Percentiles rank a stretch among this genome's conserved stretches.
These are phyloP conservation scores for Stygiomarasmius scandens DNA, from an alignment of 1,284 basidiomycete genomes.

Conservation along the genomic window DNA sequence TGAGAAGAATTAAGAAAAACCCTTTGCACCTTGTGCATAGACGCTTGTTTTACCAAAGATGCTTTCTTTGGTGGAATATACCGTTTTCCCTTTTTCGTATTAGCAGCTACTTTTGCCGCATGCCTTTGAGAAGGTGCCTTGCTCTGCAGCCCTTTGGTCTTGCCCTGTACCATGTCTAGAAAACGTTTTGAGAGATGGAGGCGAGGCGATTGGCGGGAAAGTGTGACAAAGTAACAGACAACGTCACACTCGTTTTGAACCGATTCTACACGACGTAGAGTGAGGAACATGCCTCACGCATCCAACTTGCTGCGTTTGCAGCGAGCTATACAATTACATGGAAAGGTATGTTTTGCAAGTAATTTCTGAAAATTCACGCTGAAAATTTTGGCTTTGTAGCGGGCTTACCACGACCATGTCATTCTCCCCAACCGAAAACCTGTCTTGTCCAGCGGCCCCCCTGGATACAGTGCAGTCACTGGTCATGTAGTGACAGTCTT, in stretches of 20 bases:
- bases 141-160: slow-evolving; percentile 65
- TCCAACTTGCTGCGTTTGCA: slow-evolving; percentile 53
- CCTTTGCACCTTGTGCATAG: slow-evolving; percentile 62
- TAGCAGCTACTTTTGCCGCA: slow-evolving; percentile 62
- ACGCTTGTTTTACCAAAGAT: slow-evolving; percentile 65
- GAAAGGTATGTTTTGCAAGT: slow-evolving; percentile 40
- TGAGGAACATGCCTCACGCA: slow-evolving; percentile 45
- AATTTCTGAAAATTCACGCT: background rate
- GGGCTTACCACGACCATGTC: slow-evolving; percentile 70
- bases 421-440: slow-evolving; percentile 66
- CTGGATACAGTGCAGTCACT: slow-evolving; percentile 85
- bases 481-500: slow-evolving; percentile 97
- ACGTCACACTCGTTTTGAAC: slow-evolving; percentile 37
- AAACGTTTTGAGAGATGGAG: background rate
- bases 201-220: background rate
- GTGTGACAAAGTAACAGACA: background rate
- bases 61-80: slow-evolving; percentile 75
- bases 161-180: slow-evolving; percentile 55
- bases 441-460: slow-evolving; percentile 73
- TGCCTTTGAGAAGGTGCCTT: slow-evolving; percentile 57
- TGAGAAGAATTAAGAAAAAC: slow-evolving; percentile 1
- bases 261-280: slow-evolving; percentile 30
- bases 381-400: slow-evolving; percentile 42
- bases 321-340: slow-evolving; percentile 43
- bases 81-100: slow-evolving; percentile 73